Evolutionary conservation across 2,329 filamentous ascomycete species (phyloP).

Genomic region (Fusarium devonianum): DNA sequence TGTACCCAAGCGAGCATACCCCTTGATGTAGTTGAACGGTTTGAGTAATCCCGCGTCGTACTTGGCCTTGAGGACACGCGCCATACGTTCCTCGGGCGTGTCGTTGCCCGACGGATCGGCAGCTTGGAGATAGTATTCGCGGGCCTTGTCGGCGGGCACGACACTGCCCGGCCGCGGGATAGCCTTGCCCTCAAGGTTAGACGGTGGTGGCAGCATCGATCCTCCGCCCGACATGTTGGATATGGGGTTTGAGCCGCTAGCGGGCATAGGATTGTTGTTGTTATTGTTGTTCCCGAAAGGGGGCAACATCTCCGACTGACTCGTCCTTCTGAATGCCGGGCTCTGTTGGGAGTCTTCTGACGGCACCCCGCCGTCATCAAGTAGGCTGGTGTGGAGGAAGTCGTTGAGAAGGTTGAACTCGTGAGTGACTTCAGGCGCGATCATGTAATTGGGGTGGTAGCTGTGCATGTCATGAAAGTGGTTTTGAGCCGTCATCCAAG

Average conservation of each 20-base stretch:
- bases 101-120: slow-evolving; percentile 89
- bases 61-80: slow-evolving; percentile 91
- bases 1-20: slow-evolving; percentile 85
- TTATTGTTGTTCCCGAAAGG: slow-evolving; percentile 57
- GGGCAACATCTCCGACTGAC: slow-evolving; percentile 57
- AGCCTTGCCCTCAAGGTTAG: slow-evolving; percentile 56
- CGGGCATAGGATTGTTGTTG: slow-evolving; percentile 47
- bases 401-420: slow-evolving; percentile 98
- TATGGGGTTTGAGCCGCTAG: slow-evolving; percentile 33
- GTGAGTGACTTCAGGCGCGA: slow-evolving; percentile 88
- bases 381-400: slow-evolving; percentile 88
- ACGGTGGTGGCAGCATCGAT: slow-evolving; percentile 58
- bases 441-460: slow-evolving; percentile 94
- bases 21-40: slow-evolving; percentile 98
- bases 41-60: slow-evolving; percentile 94
- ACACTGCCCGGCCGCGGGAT: slow-evolving; percentile 68
- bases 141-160: slow-evolving; percentile 73
- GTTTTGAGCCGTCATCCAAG: slow-evolving; percentile 80
- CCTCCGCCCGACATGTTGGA: slow-evolving; percentile 40
- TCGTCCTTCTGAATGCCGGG: slow-evolving; percentile 51
- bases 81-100: slow-evolving; percentile 92
- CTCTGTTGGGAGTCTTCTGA: slow-evolving; percentile 67
- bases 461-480: slow-evolving; percentile 88
- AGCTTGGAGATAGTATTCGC: slow-evolving; percentile 96
- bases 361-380: slow-evolving; percentile 81